These are phyloP conservation scores for Xanthoconium stramineum DNA, from an alignment of 768 basidiomycete species.

Conservation along the genomic window DNA sequence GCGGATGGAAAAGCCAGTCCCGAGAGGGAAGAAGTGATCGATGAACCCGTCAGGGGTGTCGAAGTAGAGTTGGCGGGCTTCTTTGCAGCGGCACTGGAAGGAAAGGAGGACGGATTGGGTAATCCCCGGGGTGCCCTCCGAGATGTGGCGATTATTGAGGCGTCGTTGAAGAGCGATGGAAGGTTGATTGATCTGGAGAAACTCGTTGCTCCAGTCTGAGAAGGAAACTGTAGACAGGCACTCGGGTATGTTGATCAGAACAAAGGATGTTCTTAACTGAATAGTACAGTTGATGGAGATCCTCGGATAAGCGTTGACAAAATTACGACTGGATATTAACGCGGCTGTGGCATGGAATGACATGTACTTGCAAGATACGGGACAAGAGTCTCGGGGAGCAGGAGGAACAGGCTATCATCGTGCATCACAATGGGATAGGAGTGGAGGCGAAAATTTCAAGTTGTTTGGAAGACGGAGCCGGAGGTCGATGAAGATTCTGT, in stretches of 20 bases:
- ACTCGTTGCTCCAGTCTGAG: constrained; percentile 21
- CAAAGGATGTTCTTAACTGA: not conserved
- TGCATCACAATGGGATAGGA: not conserved
- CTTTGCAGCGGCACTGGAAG: constrained; percentile 46
- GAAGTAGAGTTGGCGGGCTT: constrained; percentile 56
- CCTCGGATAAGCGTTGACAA: no score
- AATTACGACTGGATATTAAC: no score
- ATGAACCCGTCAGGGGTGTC: constrained; percentile 51
- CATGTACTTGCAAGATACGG: not conserved
- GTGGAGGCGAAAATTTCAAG: not conserved
- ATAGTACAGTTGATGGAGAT: no score
- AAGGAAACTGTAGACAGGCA: not conserved
- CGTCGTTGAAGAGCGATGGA: constrained; percentile 66
- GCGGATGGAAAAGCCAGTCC: constrained; percentile 17
- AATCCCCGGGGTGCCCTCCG: constrained; percentile 59
- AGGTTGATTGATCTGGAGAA: constrained; percentile 52
- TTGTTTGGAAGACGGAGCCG: constrained; percentile 35
- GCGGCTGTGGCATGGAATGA: not conserved
- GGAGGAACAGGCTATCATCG: not conserved
- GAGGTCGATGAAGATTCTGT: constrained; percentile 43
- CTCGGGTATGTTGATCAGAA: no score
- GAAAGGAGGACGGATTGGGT: constrained; percentile 53
- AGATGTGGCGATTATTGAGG: constrained; percentile 81
- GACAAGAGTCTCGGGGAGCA: not conserved
- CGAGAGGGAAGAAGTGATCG: constrained; percentile 45